phyloP scores from a whole-genome alignment of 2,329 filamentous ascomycete genomes.

The Arthrocladium fulminans region DNA sequence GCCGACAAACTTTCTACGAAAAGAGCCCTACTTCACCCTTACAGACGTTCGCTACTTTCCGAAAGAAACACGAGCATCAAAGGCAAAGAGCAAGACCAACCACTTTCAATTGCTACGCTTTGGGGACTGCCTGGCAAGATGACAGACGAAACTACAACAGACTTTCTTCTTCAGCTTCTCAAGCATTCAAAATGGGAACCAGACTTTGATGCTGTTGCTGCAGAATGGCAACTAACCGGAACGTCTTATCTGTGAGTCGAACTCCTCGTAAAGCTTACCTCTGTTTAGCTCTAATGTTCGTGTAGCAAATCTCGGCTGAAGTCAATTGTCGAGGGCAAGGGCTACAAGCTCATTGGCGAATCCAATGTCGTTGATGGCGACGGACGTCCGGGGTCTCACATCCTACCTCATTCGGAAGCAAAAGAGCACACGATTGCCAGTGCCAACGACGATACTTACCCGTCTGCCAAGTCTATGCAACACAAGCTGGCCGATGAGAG shows the following conservation, averaged over 20 bases:
- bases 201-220: conserved; percentile 4
- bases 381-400: neutral
- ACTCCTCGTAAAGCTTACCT: neutral
- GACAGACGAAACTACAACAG: neutral
- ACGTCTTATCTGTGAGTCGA: neutral
- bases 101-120: neutral
- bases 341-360: neutral
- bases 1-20: neutral
- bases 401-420: neutral
- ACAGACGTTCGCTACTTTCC: conserved; percentile 3
- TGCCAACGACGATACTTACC: neutral
- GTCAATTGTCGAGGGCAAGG: neutral
- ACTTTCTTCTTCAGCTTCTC: conserved; percentile 4
- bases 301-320: conserved; percentile 2
- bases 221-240: conserved; percentile 2
- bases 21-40: conserved; percentile 6
- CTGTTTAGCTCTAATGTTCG: neutral
- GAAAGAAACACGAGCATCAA: neutral
- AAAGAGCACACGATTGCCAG: too few relatives aligned
- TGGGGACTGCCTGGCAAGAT: conserved; percentile 1
- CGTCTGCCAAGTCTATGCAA: too few relatives aligned
- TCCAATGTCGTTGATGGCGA: neutral
- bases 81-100: neutral
- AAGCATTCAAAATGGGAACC: conserved; percentile 4
- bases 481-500: too few relatives aligned